Percentiles rank a stretch among this genome's conserved stretches.
Evolutionary conservation across 352 stramenopile genomes (phyloP).

Genomic region (Phytophthora crassamura): DNA sequence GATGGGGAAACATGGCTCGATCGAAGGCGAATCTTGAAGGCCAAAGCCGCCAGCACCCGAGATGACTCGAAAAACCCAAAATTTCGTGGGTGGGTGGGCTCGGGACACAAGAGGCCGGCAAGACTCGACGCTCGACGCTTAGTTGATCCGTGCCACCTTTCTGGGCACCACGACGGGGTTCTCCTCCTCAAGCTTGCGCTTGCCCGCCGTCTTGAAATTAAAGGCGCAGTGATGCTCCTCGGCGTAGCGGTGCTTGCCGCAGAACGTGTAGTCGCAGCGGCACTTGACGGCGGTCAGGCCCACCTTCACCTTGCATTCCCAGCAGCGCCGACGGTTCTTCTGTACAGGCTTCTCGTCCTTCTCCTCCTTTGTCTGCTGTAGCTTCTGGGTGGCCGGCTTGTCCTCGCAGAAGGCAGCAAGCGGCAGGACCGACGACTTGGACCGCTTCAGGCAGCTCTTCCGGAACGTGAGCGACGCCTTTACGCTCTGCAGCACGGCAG

Average conservation of each 20-base stretch:
- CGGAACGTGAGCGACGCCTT: slow-evolving; percentile 60
- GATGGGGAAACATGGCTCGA: slow-evolving; percentile 11
- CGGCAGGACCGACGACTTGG: slow-evolving; percentile 57
- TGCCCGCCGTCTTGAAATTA: slow-evolving; percentile 87
- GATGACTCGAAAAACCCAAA: slow-evolving; percentile 7
- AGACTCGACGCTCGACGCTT: slow-evolving; percentile 18
- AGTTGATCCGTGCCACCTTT: slow-evolving; percentile 91
- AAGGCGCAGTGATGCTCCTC: slow-evolving; percentile 90
- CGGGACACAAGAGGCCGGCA: background rate
- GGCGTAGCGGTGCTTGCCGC: slow-evolving; percentile 88
- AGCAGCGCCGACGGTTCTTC: slow-evolving; percentile 91
- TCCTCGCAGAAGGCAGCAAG: slow-evolving; percentile 22
- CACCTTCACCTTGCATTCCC: slow-evolving; percentile 89
- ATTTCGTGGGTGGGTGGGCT: background rate
- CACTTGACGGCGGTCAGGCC: slow-evolving; percentile 87
- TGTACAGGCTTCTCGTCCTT: slow-evolving; percentile 52
- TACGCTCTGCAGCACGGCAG: slow-evolving; percentile 53
- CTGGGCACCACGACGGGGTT: slow-evolving; percentile 81
- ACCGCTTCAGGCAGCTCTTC: slow-evolving; percentile 80
- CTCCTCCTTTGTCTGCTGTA: slow-evolving; percentile 1
- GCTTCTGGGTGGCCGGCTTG: background rate
- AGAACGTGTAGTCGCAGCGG: slow-evolving; percentile 92
- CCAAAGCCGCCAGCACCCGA: background rate
- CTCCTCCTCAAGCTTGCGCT: slow-evolving; percentile 84
- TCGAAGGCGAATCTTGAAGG: background rate